Percentiles rank a stretch among this genome's conserved stretches.
Conservation (phyloP, 2,329 filamentous ascomycete genomes). For the Aspergillus thermomutatus region DNA sequence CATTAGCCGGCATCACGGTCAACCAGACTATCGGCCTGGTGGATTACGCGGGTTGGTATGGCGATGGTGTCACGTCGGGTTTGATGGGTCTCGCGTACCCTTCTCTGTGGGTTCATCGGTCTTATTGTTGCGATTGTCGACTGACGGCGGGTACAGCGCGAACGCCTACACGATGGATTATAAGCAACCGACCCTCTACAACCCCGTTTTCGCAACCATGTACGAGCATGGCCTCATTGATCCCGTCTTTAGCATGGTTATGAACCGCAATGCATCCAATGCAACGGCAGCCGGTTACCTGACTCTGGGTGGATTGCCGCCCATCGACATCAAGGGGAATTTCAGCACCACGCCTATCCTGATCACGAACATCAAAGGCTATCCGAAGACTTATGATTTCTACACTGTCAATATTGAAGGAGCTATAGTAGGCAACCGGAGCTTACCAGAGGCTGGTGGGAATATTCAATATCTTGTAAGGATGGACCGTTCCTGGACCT, state of each 20-base stretch:
- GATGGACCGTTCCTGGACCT: background rate
- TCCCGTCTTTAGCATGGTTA: constrained; percentile 49
- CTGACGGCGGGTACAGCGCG: constrained; percentile 27
- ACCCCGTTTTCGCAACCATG: constrained; percentile 52
- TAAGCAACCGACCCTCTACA: constrained; percentile 37
- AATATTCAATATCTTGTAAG: constrained; percentile 14
- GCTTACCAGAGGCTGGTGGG: constrained; percentile 5
- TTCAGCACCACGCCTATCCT: constrained; percentile 17
- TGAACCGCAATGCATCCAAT: constrained; percentile 29
- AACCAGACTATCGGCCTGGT: constrained; percentile 49
- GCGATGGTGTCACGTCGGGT: constrained; percentile 47
- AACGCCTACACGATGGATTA: constrained; percentile 19
- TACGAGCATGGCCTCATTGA: constrained; percentile 41
- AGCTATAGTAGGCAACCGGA: constrained; percentile 8
- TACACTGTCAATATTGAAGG: constrained; percentile 18
- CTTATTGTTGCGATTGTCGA: constrained; percentile 28
- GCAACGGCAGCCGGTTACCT: constrained; percentile 12
- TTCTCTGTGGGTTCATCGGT: constrained; percentile 23
- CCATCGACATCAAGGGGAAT: constrained; percentile 4
- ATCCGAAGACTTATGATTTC: constrained; percentile 12
- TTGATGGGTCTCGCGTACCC: constrained; percentile 53
- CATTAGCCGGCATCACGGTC: constrained; percentile 20
- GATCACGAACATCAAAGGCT: constrained; percentile 13
- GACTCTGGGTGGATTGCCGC: constrained; percentile 18
- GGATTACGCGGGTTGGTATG: constrained; percentile 41